Conservation (phyloP, 176 grass and related monocot species). For the Hyparrhenia diplandra region DNA sequence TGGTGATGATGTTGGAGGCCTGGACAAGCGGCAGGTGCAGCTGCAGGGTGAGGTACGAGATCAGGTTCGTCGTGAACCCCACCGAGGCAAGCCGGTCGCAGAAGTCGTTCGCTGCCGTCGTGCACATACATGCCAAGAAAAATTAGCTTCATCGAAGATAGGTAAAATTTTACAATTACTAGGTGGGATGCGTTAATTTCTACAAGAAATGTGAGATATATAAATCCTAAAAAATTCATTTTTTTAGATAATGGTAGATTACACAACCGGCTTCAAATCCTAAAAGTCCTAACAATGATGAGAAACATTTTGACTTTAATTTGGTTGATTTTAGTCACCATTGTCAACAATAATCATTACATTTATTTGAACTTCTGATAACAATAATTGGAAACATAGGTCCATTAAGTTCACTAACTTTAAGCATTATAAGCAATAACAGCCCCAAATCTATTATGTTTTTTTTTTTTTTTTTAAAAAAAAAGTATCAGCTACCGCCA, state of each 20-base stretch:
- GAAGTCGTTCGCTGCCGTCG: constrained; percentile 61
- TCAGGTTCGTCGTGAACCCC: constrained; percentile 78
- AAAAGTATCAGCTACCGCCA: too few relatives aligned
- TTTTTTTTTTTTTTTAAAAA: too few relatives aligned
- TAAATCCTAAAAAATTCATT: too few relatives aligned
- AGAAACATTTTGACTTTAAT: too few relatives aligned
- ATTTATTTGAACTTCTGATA: neutral
- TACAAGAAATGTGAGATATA: too few relatives aligned
- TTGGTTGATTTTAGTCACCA: too few relatives aligned
- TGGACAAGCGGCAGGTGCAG: constrained; percentile 70
- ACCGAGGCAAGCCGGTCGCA: constrained; percentile 60
- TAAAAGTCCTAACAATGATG: too few relatives aligned
- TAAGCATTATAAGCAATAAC: neutral
- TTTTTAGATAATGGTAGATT: too few relatives aligned
- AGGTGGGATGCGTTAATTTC: too few relatives aligned
- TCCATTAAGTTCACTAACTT: neutral
- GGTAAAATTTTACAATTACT: neutral
- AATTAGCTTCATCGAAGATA: neutral
- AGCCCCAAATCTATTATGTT: too few relatives aligned
- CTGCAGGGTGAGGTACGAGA: constrained; percentile 76
- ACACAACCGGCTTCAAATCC: too few relatives aligned
- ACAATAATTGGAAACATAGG: neutral
- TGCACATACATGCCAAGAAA: neutral
- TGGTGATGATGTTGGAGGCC: constrained; percentile 69
- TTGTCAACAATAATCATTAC: neutral